These are phyloP conservation scores for Solanum chiquidenum DNA, from an alignment of 257 asterid genomes.

Conservation along the genomic window DNA sequence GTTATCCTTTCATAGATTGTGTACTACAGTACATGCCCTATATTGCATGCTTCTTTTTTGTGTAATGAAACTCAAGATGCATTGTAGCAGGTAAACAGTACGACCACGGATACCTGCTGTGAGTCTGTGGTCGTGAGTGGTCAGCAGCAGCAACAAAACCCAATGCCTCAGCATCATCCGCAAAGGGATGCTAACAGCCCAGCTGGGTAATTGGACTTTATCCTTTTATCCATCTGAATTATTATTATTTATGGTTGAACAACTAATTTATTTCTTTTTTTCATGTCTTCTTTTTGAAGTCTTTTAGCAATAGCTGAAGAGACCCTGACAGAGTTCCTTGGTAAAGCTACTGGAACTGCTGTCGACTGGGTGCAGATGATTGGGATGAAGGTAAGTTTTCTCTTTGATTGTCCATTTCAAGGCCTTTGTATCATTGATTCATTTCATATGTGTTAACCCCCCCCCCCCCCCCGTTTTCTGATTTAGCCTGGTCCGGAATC, in stretches of 20 bases:
- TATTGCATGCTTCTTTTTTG: neutral
- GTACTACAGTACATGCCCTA: neutral
- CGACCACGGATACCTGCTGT: constrained; percentile 85
- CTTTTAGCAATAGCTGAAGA: constrained; percentile 97
- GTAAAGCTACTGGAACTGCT: constrained; percentile 99
- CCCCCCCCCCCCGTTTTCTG: neutral
- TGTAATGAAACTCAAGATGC: neutral
- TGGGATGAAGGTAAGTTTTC: constrained; percentile 88
- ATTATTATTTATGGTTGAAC: neutral
- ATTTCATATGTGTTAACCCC: neutral
- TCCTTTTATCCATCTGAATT: neutral
- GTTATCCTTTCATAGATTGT: neutral
- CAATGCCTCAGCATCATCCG: constrained; percentile 80
- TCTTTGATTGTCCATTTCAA: neutral
- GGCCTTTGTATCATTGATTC: neutral
- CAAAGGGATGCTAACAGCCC: constrained; percentile 92
- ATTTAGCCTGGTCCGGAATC: constrained; percentile 99
- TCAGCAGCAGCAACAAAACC: constrained; percentile 83
- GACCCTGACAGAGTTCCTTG: constrained; percentile 97
- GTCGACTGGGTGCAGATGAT: constrained; percentile 99
- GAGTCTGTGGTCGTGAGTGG: constrained; percentile 91
- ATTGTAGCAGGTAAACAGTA: constrained; percentile 43
- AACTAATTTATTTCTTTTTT: neutral
- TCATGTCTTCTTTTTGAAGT: constrained; percentile 19
- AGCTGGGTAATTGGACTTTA: constrained; percentile 62